These are phyloP conservation scores for Phytomonas francai DNA, from an alignment of 208 protist species.

Conservation along the genomic window DNA sequence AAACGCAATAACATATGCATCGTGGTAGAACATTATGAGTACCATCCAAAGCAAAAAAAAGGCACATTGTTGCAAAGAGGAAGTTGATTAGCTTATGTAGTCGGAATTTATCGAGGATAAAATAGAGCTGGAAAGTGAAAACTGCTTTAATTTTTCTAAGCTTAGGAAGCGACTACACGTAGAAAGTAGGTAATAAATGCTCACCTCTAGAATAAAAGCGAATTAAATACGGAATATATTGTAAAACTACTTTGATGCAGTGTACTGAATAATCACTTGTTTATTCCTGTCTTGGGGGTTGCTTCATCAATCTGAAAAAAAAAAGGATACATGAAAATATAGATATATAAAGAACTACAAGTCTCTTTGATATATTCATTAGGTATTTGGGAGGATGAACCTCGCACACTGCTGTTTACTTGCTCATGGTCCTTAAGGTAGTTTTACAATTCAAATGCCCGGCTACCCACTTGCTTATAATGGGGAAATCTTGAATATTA, in stretches of 20 bases:
- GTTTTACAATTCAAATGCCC: constrained; percentile 18
- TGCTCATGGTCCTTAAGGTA: constrained; percentile 6
- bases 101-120: constrained; percentile 85
- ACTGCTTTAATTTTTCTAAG: constrained; percentile 82
- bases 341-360: constrained; percentile 33
- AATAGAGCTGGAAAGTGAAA: constrained; percentile 66
- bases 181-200: constrained; percentile 13
- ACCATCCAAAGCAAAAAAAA: constrained; percentile 85
- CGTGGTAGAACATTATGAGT: constrained; percentile 89
- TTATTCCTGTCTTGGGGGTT: constrained; percentile 18
- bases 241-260: constrained; percentile 3
- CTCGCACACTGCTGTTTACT: constrained; percentile 55
- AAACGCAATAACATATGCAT: constrained; percentile 82
- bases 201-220: constrained; percentile 1
- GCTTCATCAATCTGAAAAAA: constrained; percentile 7
- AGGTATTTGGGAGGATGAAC: constrained; percentile 78
- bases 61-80: constrained; percentile 81
- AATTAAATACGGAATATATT: constrained; percentile 1
- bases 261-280: constrained; percentile 9
- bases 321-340: constrained; percentile 29
- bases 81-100: constrained; percentile 79
- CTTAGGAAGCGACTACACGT: constrained; percentile 20
- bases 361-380: constrained; percentile 79
- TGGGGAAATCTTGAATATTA: constrained; percentile 36
- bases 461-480: constrained; percentile 73